Conservation (phyloP, 139 green algal genomes). For the Haematococcus lacustris region DNA sequence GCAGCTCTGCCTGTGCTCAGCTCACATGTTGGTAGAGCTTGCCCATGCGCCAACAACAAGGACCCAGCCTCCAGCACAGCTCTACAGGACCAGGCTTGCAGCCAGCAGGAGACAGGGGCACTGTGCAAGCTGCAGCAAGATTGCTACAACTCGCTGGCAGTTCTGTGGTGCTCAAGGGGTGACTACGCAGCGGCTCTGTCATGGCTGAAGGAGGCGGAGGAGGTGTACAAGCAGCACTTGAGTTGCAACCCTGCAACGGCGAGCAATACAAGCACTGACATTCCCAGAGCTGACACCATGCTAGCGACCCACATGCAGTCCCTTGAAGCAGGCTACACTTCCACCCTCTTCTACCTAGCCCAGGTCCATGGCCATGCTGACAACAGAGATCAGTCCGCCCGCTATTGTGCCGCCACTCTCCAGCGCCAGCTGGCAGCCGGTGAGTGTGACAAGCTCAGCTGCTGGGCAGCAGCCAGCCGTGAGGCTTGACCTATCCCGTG, state of each 20-base stretch:
- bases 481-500: too few species aligned
- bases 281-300: background rate
- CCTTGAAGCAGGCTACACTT: conserved; percentile 38
- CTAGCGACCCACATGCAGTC: background rate
- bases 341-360: conserved; percentile 41
- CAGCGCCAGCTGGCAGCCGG: conserved; percentile 37
- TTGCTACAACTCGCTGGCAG: conserved; percentile 35
- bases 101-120: background rate
- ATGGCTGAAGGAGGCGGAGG: conserved; percentile 21
- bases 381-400: conserved; percentile 22
- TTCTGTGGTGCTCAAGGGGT: conserved; percentile 23
- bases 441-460: conserved; percentile 9
- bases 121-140: background rate
- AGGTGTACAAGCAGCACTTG: conserved; percentile 12
- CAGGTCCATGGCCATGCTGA: conserved; percentile 28
- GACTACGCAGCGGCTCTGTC: conserved; percentile 8
- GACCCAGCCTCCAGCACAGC: background rate
- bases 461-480: too few species aligned
- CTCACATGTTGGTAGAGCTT: background rate
- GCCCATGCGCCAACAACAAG: background rate
- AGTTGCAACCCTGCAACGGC: background rate
- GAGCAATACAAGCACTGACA: background rate
- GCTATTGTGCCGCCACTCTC: conserved; percentile 45
- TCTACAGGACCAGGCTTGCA: background rate
- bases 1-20: conserved; percentile 14